Evolutionary conservation across 2,329 filamentous ascomycete species (phyloP), one percentile per base, ranked within the genome.

Genomic region (Epichloe amarillans): DNA sequence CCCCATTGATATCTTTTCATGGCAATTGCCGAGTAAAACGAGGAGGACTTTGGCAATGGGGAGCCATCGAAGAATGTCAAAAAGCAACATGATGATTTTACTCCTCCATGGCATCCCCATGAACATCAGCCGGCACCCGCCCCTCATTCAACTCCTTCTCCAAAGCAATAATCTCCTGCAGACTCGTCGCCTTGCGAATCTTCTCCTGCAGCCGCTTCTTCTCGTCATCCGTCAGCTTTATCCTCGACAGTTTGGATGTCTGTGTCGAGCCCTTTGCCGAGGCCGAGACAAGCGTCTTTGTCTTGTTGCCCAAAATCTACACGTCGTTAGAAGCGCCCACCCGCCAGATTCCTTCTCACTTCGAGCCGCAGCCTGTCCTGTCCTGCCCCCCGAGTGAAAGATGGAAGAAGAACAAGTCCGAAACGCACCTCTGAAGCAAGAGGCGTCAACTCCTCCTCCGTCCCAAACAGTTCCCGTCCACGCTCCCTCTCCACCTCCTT

Each of bases 61-160:
- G 10, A 30, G 0, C 8, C 8, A 4, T 10, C 10, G 8, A 30
- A 30, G 4, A 10, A 10, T 11, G 8, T 11, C 8, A 10, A 10
- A 30, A 30, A 10, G 26, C 26, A 30, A 30, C 8, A 30, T 30
- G 26, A 30, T 45, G 26, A 8, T 11, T 62, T 62, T 66, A 83
- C 61, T 83, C 78, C 67, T 83, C 79, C 80, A 83, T 84, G 14
- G 67, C 69, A 44, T 72, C 73, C 37, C 69, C 62, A 37, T 78
- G 72, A 35, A 82, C 77, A 30, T 82, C 86, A 36, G 77, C 75
- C 2, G 91, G 91, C 66, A 97, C 76, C 62, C 86, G 76, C 2
- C 93, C 93, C 66, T 97, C 91, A 55, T 87, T 86, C 57, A 97
- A 70, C 67, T 93, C 88, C 72, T 91, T 95, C 73, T 98, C 93